phyloP scores from a whole-genome alignment of 495 filamentous ascomycete genomes.

The Trichoderma reesei region DNA sequence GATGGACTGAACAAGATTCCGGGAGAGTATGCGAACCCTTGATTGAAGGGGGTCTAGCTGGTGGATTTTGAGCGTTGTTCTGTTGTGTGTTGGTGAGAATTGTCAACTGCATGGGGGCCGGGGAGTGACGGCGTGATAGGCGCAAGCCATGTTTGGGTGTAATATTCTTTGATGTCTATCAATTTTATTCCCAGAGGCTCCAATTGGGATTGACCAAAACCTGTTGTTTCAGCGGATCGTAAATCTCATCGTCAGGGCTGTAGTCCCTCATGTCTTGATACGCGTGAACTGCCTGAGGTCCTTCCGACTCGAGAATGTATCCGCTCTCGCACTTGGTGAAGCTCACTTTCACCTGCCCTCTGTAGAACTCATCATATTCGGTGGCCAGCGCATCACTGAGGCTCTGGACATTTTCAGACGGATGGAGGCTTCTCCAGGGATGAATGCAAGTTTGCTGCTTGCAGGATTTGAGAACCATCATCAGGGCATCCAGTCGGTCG shows the following conservation, averaged over 20 bases:
- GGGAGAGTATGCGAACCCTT: slow-evolving; percentile 23
- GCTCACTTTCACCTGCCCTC: slow-evolving; percentile 34
- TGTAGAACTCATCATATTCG: slow-evolving; percentile 50
- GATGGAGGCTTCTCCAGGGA: slow-evolving; percentile 53
- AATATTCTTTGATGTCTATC: not conserved
- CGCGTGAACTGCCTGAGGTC: slow-evolving; percentile 32
- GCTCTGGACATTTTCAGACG: slow-evolving; percentile 33
- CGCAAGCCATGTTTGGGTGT: too few relatives aligned
- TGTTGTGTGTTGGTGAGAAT: not conserved
- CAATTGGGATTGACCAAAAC: not conserved
- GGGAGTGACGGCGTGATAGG: too few relatives aligned
- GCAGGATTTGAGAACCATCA: slow-evolving; percentile 58
- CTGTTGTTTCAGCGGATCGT: not conserved
- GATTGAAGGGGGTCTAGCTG: not conserved
- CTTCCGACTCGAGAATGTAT: slow-evolving; percentile 51
- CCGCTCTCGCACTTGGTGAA: slow-evolving; percentile 51
- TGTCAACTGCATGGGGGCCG: too few relatives aligned
- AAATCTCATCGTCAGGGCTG: not conserved
- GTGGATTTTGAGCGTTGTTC: not conserved
- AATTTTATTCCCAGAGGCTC: not conserved
- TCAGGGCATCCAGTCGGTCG: slow-evolving; percentile 47
- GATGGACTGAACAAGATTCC: slow-evolving; percentile 18
- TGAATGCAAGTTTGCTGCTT: slow-evolving; percentile 43
- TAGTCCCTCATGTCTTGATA: not conserved
- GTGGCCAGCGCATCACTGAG: slow-evolving; percentile 36